Conservation (phyloP, 257 asterid genomes). For the Nicotiana otophora region DNA sequence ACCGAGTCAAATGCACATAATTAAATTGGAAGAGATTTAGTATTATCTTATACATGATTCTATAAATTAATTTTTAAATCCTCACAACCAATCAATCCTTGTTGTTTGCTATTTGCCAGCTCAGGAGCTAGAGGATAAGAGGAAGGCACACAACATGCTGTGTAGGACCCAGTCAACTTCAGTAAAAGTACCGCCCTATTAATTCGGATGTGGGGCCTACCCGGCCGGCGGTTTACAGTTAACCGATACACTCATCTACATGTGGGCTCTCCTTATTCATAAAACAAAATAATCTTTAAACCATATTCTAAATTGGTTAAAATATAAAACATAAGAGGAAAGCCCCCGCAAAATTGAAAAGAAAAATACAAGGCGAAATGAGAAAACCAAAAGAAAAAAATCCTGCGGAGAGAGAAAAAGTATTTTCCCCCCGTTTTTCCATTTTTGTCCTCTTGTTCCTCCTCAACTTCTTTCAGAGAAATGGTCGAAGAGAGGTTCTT, state of each 20-base stretch:
- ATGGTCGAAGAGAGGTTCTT: conserved; percentile 54
- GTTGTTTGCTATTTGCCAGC: too few relatives aligned
- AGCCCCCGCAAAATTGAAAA: too few relatives aligned
- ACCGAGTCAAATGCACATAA: too few relatives aligned
- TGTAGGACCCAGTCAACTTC: conserved; percentile 3
- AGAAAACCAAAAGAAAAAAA: background rate
- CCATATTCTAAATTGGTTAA: too few relatives aligned
- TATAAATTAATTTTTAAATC: too few relatives aligned
- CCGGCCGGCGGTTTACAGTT: background rate
- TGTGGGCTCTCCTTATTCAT: background rate
- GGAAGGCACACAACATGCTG: background rate
- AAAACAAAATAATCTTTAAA: too few relatives aligned
- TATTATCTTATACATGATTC: too few relatives aligned
- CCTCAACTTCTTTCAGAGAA: conserved; percentile 46
- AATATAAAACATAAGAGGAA: too few relatives aligned
- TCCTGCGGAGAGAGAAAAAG: conserved; percentile 37
- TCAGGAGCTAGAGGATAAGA: background rate
- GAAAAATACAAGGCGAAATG: too few relatives aligned
- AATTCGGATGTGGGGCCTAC: background rate
- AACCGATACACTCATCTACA: background rate
- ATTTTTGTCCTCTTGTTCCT: conserved; percentile 3
- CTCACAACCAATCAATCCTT: too few relatives aligned
- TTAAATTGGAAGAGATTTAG: too few relatives aligned
- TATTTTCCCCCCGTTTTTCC: conserved; percentile 30
- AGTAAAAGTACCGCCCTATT: background rate